Base-by-base conservation (phyloP, 78 protist species). In the Dictyostelium firmibasis region DNA sequence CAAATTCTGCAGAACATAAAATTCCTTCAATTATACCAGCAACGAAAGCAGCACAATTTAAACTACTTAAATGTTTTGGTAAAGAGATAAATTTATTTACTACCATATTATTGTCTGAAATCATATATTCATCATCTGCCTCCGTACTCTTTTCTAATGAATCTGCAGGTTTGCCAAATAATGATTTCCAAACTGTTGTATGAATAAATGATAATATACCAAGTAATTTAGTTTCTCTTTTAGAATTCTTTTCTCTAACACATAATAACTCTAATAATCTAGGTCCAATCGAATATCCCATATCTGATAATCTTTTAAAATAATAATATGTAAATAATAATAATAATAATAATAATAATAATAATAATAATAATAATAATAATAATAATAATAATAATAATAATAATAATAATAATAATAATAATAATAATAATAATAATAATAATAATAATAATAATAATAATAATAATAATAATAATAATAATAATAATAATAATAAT, bases 161-260 rank as follows among this genome's bases (percentile, higher is more conserved):
- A 75, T 98, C 99, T 35, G 99, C 98, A 13, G 78, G 81, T 82
- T 95, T 96, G 53, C 98, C 98, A 79, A 98, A 98, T 57, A 98
- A 77, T 77, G 78, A 25, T 76, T 96, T 96, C 98, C 98, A 98
- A 33, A 98, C 96, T 11, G 93, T 83, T 27, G 91, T 72, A 47
- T 89, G 69, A 13, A 98, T 95, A 83, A 93, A 97, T 36, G 96
- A 84, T 35, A 98, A 96, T 18, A 97, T 95, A 67, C 93, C 88
- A 25, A 97, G 57, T 29, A 98, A 72, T 75, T 94, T 74, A 6
- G 98, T 98, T 76, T 98, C 99, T 27, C 99, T 69, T 70, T 92
- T 91, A 50, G 92, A 64, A 67, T 91, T 84, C 69, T 86, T 89
- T 29, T 96, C 98, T 23, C 99, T 86, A 10, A 70, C 78, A 29